phyloP scores from a whole-genome alignment of 352 stramenopile species.

The Pythium phragmiticola region DNA sequence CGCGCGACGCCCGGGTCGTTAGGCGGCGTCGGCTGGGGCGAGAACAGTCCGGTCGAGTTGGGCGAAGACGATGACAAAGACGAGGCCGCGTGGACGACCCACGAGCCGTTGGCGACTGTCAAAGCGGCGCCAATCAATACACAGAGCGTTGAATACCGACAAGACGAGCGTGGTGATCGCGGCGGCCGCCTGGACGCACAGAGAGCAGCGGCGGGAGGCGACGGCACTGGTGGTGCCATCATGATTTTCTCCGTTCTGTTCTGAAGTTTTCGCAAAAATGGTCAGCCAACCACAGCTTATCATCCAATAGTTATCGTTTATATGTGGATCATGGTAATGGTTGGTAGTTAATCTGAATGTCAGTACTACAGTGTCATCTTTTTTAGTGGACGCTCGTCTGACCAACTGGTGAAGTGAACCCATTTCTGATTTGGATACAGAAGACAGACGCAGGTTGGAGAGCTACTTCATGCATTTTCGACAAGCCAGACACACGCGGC shows the following conservation, averaged over 20 bases:
- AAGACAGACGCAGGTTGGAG: background rate
- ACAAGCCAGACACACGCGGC: background rate
- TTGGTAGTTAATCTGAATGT: background rate
- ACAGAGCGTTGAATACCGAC: background rate
- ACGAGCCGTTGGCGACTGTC: background rate
- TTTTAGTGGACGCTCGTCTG: background rate
- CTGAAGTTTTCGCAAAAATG: background rate
- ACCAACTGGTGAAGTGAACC: background rate
- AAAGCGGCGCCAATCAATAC: background rate
- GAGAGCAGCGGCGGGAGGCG: background rate
- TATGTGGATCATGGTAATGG: background rate
- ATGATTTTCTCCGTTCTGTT: background rate
- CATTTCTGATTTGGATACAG: constrained; percentile 9
- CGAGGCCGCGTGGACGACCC: background rate
- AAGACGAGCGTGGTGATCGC: background rate
- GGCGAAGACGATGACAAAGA: background rate
- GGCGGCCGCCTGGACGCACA: background rate
- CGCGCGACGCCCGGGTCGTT: constrained; percentile 9
- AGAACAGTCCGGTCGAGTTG: background rate
- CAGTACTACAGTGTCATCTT: background rate
- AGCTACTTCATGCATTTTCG: background rate
- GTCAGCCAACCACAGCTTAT: background rate
- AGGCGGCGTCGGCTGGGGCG: background rate
- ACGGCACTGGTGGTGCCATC: background rate
- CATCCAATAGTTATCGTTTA: background rate